phyloP scores from a whole-genome alignment of 2,329 filamentous ascomycete species.

The Esteya vermicola region DNA sequence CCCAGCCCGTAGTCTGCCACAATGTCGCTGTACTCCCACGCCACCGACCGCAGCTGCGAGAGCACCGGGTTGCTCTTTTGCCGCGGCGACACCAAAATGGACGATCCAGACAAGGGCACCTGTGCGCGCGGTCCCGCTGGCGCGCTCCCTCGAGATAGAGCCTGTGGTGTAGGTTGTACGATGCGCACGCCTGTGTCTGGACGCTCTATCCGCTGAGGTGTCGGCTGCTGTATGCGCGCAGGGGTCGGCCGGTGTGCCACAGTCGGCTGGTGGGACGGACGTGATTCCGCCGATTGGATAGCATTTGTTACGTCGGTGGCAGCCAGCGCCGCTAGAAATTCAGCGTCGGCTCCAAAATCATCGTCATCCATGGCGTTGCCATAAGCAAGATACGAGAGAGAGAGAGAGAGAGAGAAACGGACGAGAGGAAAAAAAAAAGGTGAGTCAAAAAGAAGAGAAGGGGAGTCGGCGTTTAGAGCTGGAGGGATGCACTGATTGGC shows the following conservation, averaged over 20 bases:
- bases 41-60: conserved; percentile 62
- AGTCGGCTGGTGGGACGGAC: conserved; percentile 11
- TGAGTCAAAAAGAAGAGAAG: not conserved
- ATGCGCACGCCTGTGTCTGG: conserved; percentile 32
- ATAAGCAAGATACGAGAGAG: not conserved
- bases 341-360: conserved; percentile 43
- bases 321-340: conserved; percentile 40
- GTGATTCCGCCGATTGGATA: conserved; percentile 4
- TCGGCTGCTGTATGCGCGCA: conserved; percentile 31
- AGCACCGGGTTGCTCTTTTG: conserved; percentile 94
- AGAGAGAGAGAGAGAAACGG: not conserved
- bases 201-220: conserved; percentile 40
- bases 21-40: conserved; percentile 98
- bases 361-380: conserved; percentile 23
- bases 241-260: conserved; percentile 24
- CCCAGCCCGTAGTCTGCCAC: conserved; percentile 86
- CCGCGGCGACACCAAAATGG: conserved; percentile 78
- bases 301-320: conserved; percentile 23
- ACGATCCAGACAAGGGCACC: conserved; percentile 44
- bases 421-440: not conserved
- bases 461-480: no score
- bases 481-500: no score
- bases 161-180: conserved; percentile 80
- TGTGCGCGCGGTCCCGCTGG: no score
- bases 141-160: no score